Evolutionary conservation across 108 stramenopile species (phyloP).

Genomic region (Pseudonitzschia delicatissima): DNA sequence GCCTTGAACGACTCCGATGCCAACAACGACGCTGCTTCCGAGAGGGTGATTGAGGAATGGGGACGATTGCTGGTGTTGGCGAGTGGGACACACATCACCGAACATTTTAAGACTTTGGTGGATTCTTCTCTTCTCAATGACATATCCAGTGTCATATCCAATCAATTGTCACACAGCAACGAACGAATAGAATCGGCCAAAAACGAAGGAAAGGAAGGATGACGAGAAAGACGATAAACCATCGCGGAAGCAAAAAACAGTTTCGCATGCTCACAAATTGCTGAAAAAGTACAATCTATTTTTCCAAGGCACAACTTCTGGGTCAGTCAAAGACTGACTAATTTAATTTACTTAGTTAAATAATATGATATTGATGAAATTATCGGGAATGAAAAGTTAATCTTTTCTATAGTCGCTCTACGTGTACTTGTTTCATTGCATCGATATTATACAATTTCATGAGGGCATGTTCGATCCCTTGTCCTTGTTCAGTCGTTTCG

Average conservation of each 20-base stretch:
- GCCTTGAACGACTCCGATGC: not conserved
- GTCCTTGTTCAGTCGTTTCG: conserved; percentile 2
- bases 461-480: not conserved
- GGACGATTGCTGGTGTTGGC: conserved; percentile 24
- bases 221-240: conserved; percentile 7
- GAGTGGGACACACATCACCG: conserved; percentile 1
- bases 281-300: conserved; percentile 32
- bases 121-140: not conserved
- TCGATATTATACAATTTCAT: too few relatives aligned
- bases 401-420: too few relatives aligned
- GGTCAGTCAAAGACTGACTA: conserved; percentile 37
- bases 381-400: too few relatives aligned
- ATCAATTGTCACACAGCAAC: not conserved
- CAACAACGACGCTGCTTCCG: conserved; percentile 1
- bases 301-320: conserved; percentile 25
- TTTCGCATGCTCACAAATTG: conserved; percentile 19
- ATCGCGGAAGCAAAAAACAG: conserved; percentile 10
- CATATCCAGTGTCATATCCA: not conserved
- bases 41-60: conserved; percentile 26
- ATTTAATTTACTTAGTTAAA: too few relatives aligned
- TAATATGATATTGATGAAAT: too few relatives aligned
- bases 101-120: conserved; percentile 14
- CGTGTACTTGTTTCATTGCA: too few relatives aligned
- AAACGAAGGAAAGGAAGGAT: not conserved
- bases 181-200: not conserved